phyloP scores from a whole-genome alignment of 2,329 filamentous ascomycete species.

The Ophiocordyceps sinensis region DNA sequence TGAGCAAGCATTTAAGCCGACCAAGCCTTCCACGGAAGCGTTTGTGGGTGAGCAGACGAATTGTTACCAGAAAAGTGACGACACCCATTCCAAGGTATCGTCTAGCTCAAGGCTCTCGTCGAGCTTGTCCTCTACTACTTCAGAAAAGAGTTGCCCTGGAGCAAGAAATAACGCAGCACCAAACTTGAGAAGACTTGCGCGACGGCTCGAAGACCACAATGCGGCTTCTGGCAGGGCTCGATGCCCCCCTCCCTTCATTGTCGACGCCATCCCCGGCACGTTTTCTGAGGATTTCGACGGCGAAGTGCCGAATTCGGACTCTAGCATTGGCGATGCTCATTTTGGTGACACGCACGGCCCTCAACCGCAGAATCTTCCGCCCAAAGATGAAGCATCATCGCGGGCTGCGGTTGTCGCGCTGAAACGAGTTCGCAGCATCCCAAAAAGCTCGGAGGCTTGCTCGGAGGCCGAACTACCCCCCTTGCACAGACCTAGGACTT shows the following conservation, averaged over 20 bases:
- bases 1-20: conserved; percentile 1
- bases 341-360: no score
- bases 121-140: not conserved
- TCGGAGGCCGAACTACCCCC: not conserved
- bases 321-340: no score
- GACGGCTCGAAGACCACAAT: no score
- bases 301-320: no score
- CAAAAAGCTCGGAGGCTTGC: not conserved
- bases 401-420: no score
- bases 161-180: not conserved
- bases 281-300: no score
- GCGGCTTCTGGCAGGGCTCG: no score
- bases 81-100: not conserved
- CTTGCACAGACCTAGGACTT: not conserved
- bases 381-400: no score
- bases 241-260: no score
- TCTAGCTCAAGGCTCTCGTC: not conserved
- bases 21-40: not conserved
- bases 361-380: no score
- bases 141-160: not conserved
- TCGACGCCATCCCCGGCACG: no score
- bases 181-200: not conserved
- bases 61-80: not conserved
- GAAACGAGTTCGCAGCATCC: no score
- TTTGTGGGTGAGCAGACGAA: not conserved